Conservation (phyloP, 164 flowering plant genomes). For the Annona squamosa region DNA sequence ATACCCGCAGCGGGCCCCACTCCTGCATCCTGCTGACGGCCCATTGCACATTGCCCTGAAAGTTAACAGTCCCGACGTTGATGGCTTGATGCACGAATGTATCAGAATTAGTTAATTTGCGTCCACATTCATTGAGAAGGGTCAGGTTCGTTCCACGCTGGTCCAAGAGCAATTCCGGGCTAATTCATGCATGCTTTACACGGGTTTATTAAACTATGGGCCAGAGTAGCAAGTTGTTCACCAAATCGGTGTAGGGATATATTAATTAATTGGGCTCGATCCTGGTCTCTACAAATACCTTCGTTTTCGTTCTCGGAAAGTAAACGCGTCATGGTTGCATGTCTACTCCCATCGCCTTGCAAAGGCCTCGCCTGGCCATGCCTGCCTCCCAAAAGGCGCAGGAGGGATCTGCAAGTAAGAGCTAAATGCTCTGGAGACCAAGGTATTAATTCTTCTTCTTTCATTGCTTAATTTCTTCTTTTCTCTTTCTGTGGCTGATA, state of each 20-base stretch:
- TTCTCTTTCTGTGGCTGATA: neutral
- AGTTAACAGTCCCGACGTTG: too few relatives aligned
- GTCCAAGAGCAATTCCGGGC: neutral
- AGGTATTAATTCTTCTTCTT: constrained; percentile 9
- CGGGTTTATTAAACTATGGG: neutral
- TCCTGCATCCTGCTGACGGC: too few relatives aligned
- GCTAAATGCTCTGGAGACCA: constrained; percentile 31
- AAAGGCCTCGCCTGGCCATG: constrained; percentile 1
- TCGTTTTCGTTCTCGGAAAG: too few relatives aligned
- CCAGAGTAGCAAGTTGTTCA: neutral
- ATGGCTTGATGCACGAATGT: too few relatives aligned
- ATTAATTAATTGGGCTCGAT: neutral
- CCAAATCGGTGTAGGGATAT: neutral
- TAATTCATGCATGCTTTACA: neutral
- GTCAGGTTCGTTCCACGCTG: too few relatives aligned
- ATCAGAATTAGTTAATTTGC: too few relatives aligned
- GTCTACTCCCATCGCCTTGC: neutral
- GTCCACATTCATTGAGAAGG: too few relatives aligned
- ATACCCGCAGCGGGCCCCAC: too few relatives aligned
- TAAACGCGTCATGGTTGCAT: constrained; percentile 7
- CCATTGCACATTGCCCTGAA: too few relatives aligned
- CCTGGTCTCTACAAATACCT: neutral
- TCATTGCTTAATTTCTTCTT: too few relatives aligned
- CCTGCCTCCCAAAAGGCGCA: neutral
- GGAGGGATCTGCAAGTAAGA: constrained; percentile 11